Evolutionary conservation across 192 early-diverging fungal genomes (phyloP).

Genomic region (Gonapodya sp.): DNA sequence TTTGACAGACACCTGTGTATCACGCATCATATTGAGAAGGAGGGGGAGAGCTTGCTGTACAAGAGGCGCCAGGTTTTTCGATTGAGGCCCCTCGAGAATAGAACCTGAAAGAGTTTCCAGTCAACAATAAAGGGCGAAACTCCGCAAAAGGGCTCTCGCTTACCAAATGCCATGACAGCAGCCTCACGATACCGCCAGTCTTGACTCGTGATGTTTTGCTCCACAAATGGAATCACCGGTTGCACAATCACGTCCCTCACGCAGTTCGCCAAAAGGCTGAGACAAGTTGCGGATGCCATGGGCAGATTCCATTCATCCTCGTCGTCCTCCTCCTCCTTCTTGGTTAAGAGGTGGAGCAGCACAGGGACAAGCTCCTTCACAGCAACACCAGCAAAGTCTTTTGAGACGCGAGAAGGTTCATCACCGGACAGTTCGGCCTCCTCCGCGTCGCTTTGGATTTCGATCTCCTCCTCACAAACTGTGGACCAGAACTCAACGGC

Average conservation of each 20-base stretch:
- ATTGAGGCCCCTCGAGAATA: conserved; percentile 86
- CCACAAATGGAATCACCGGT: conserved; percentile 81
- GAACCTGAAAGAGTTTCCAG: conserved; percentile 42
- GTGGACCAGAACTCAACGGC: conserved; percentile 99
- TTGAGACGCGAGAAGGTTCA: conserved; percentile 36
- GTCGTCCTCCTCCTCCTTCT: conserved; percentile 96
- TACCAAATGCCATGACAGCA: conserved; percentile 93
- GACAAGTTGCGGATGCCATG: conserved; percentile 95
- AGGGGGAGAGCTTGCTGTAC: conserved; percentile 79
- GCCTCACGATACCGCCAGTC: conserved; percentile 96
- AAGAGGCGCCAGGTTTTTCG: conserved; percentile 48
- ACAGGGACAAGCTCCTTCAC: conserved; percentile 75
- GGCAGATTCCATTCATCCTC: conserved; percentile 98
- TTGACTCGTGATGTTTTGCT: conserved; percentile 65
- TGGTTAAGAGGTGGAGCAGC: conserved; percentile 80
- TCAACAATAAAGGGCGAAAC: background rate
- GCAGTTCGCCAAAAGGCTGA: conserved; percentile 75
- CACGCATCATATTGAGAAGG: conserved; percentile 80
- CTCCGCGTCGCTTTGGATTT: conserved; percentile 47
- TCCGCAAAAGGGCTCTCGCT: background rate
- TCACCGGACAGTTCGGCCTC: conserved; percentile 47
- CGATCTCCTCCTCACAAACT: conserved; percentile 90
- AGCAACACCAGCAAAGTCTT: conserved; percentile 70
- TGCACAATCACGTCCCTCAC: conserved; percentile 72
- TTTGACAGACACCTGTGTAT: conserved; percentile 80